Conservation (phyloP, 305 asterid genomes). For the Fraxinus albicans region DNA sequence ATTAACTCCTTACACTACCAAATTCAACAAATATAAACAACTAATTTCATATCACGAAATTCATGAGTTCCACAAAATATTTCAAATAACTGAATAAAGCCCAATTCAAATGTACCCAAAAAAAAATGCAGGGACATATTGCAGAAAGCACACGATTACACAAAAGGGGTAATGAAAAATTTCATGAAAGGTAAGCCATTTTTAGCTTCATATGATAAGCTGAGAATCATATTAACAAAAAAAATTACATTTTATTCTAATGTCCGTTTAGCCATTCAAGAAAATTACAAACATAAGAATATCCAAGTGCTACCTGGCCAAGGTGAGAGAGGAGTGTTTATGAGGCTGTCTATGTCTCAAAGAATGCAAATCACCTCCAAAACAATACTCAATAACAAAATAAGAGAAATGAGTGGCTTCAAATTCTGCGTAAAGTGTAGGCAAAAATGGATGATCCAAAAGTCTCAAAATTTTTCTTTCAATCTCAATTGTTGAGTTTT, state of each 20-base stretch:
- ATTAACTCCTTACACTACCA: not conserved
- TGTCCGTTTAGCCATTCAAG: not conserved
- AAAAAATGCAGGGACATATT: constrained; percentile 2
- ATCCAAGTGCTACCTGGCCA: not conserved
- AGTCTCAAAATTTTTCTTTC: not conserved
- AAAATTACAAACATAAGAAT: not conserved
- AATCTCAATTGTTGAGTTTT: not conserved
- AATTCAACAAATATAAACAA: not conserved
- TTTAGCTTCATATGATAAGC: not conserved
- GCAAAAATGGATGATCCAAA: not conserved
- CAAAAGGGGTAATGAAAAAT: not conserved
- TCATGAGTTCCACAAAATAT: constrained; percentile 16
- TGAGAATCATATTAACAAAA: not conserved
- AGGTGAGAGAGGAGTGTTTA: not conserved
- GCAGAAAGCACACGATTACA: not conserved
- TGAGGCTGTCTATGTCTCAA: not conserved
- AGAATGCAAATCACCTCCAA: not conserved
- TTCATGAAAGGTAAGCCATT: not conserved
- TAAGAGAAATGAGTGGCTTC: not conserved
- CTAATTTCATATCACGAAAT: constrained; percentile 21
- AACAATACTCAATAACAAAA: not conserved
- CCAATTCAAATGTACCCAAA: constrained; percentile 22
- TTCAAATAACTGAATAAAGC: constrained; percentile 21
- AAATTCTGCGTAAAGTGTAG: not conserved
- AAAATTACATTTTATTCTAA: not conserved